Base-by-base conservation (phyloP, 805 yeast species). In the Wickerhamomyces ciferrii region DNA sequence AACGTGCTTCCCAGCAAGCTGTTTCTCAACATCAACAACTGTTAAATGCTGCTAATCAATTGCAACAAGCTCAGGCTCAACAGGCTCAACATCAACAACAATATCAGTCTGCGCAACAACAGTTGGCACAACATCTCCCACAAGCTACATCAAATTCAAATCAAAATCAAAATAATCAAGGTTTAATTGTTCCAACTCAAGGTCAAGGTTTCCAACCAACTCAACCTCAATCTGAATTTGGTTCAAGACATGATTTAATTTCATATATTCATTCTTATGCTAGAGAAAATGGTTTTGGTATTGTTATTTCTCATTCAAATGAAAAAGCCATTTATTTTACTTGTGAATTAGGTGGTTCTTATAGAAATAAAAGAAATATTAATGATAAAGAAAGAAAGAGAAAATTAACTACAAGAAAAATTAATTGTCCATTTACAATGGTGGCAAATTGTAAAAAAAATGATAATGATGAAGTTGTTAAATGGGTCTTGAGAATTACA, bases 321-420 rank as follows among this genome's bases (percentile, higher is more conserved):
- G 62, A 59, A 41, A 60, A 60, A 47, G 64, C 64, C 18, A 60
- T 60, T 42, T 60, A 60, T 43, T 60, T 60, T 45, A 60, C 64
- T 14, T 60, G 64, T 42, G 64, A 60, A 46, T 44, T 60, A 6
- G 64, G 64, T 46, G 64, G 64, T 19, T 52, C 51, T 11, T 60
- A 60, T 47, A 52, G 64, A 50, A 60, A 60, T 45, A 60, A 60
- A 49, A 52, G 64, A 49, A 60, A 60, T 46, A 57, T 60, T 48
- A 54, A 59, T 44, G 64, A 60, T 37, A 59, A 59, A 48, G 62
- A 57, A 50, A 54, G 64, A 51, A 60, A 60, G 49, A 51, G 64
- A 38, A 58, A 58, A 39, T 43, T 60, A 21, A 60, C 62, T 9
- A 60, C 64, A 23, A 53, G 64, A 54, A 60, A 60, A 46, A 58